Evolutionary conservation across 352 stramenopile species (phyloP), one percentile per base, ranked within the genome.

Genomic region (Pythium rhizo-oryzae): DNA sequence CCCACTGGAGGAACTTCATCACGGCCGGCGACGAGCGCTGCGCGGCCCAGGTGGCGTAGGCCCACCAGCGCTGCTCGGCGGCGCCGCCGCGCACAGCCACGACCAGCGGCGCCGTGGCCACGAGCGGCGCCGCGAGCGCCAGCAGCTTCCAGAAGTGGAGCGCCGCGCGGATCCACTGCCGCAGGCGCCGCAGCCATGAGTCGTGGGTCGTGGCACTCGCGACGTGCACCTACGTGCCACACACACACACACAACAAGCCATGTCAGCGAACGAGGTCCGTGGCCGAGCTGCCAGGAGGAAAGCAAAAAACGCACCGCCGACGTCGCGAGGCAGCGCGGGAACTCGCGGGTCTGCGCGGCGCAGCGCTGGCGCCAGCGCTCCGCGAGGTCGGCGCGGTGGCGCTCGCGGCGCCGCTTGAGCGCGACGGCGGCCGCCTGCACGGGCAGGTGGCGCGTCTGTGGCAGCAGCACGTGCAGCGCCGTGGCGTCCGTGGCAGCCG

Each of bases 1-100:
- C 91, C 97, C 97, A 99, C 78, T 99, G 97, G 44, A 94, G 81
- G 53, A 99, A 94, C 80, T 99, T 99, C 76, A 98, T 94, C 67
- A 98, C 91, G 6, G 89, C 86, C 2, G 97, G 97, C 16, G 96
- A 97, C 57, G 82, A 82, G 46, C 65, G 76, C 62, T 91, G 72
- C 21, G 87, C 84, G 8, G 81, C 55, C 76, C 80, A 91, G 15
- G 92, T 41, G 8, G 86, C 78, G 33, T 90, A 72, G 18, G 70
- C 71, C 88, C 89, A 96, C 85, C 84, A 94, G 33, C 71, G 67
- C 18, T 82, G 35, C 46, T 81, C 73, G n/a, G 90, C 25, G 0
- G 71, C 47, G 13, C 75, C 60, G 0, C 70, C 72, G 18, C 73
- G 71, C 19, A 58, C 49, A 5, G 74, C 61, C n/a, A 83, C 44